These are phyloP conservation scores for Mallotus japonicus DNA, from an alignment of 441 rosid genomes.

Conservation along the genomic window DNA sequence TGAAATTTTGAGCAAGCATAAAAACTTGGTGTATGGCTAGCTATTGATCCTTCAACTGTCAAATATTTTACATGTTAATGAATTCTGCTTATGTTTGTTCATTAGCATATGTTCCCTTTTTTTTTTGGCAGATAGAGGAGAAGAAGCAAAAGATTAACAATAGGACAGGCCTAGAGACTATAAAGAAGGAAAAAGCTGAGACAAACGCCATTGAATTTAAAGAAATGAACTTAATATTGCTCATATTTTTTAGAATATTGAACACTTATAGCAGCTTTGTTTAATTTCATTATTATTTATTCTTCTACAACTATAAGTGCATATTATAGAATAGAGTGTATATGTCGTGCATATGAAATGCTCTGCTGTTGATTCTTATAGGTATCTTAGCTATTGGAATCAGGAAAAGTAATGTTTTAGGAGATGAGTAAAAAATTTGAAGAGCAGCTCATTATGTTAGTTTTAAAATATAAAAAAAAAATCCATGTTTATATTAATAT, in stretches of 20 bases:
- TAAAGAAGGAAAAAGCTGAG: slow-evolving; percentile 53
- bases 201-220: slow-evolving; percentile 50
- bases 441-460: slow-evolving; percentile 64
- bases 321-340: background rate
- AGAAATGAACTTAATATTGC: slow-evolving; percentile 60
- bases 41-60: too few relatives aligned
- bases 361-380: slow-evolving; percentile 23
- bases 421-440: slow-evolving; percentile 72
- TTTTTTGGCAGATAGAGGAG: slow-evolving; percentile 52
- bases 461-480: slow-evolving; percentile 7
- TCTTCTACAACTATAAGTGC: background rate
- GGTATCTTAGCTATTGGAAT: slow-evolving; percentile 73
- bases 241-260: slow-evolving; percentile 63
- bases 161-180: slow-evolving; percentile 33
- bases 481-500: background rate
- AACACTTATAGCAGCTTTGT: slow-evolving; percentile 53
- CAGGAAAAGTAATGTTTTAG: slow-evolving; percentile 70
- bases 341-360: too few relatives aligned
- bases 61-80: too few relatives aligned
- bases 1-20: too few relatives aligned
- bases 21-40: too few relatives aligned
- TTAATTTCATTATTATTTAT: background rate
- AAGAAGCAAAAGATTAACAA: slow-evolving; percentile 36
- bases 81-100: too few relatives aligned
- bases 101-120: too few relatives aligned